A percentile compares a stretch with the other conserved stretches of the same genome.
Conservation (phyloP, 1,139 yeast species). For the Yamadazyma atlantica region DNA sequence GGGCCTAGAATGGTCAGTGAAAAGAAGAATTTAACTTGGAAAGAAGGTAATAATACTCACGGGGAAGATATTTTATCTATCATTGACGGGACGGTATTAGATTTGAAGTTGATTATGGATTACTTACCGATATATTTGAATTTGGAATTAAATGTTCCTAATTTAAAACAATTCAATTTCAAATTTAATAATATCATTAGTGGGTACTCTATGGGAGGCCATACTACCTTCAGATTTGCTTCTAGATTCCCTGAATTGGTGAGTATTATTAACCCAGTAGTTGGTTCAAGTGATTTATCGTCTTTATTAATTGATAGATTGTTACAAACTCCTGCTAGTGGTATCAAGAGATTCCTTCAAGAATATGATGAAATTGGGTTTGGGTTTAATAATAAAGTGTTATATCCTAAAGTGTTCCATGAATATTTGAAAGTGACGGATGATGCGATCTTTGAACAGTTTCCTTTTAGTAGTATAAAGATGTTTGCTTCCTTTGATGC, state of each 20-base stretch:
- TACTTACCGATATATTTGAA: slow-evolving; percentile 47
- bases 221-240: slow-evolving; percentile 51
- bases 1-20: slow-evolving; percentile 47
- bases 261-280: slow-evolving; percentile 43
- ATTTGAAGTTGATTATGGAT: slow-evolving; percentile 47
- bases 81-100: slow-evolving; percentile 52
- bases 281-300: slow-evolving; percentile 47
- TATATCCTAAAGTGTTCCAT: slow-evolving; percentile 41
- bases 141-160: slow-evolving; percentile 28
- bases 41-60: slow-evolving; percentile 47
- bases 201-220: slow-evolving; percentile 67
- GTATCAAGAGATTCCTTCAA: slow-evolving; percentile 13
- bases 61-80: slow-evolving; percentile 53
- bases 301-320: slow-evolving; percentile 44
- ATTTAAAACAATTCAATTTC: slow-evolving; percentile 15
- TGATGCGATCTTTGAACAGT: slow-evolving; percentile 32
- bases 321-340: slow-evolving; percentile 18
- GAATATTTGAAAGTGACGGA: slow-evolving; percentile 31
- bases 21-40: slow-evolving; percentile 44
- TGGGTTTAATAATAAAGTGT: slow-evolving; percentile 22
- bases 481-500: slow-evolving; percentile 39
- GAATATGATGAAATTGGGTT: slow-evolving; percentile 37
- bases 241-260: slow-evolving; percentile 37
- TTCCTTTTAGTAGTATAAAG: slow-evolving; percentile 31
- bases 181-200: slow-evolving; percentile 37